These are phyloP conservation scores for Rhodotorula sp. DNA, from an alignment of 1,284 basidiomycete genomes.

Conservation along the genomic window DNA sequence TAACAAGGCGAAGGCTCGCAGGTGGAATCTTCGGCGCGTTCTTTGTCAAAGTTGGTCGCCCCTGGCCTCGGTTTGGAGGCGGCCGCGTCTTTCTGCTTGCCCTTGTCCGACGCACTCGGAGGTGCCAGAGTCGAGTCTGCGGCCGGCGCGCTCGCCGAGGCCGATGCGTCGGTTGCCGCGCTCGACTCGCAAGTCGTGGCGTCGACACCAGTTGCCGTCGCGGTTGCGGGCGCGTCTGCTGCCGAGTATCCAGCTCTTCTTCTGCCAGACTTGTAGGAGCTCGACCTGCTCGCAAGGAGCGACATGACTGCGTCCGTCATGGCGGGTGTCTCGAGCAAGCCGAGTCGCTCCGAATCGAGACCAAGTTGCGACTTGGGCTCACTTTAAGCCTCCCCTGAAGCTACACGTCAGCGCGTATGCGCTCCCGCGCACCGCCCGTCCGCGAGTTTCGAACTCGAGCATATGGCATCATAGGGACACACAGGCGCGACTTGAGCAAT, in stretches of 20 bases:
- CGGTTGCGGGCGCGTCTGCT: conserved; percentile 52
- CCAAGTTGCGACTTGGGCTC: too few relatives aligned
- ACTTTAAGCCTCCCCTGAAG: too few relatives aligned
- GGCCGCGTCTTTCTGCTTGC: not conserved
- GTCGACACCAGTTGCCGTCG: conserved; percentile 51
- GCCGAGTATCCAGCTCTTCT: conserved; percentile 19
- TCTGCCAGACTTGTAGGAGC: conserved; percentile 60
- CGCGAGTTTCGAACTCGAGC: too few relatives aligned
- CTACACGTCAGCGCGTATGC: too few relatives aligned
- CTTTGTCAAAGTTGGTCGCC: conserved; percentile 45
- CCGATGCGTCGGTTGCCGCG: not conserved
- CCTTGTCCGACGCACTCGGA: conserved; percentile 28
- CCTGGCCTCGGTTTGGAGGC: not conserved
- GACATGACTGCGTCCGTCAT: conserved; percentile 88
- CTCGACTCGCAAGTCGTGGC: not conserved
- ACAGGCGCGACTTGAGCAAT: not conserved
- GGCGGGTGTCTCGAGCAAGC: conserved; percentile 75
- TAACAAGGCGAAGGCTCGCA: conserved; percentile 76
- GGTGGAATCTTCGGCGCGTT: conserved; percentile 79
- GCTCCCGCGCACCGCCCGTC: too few relatives aligned
- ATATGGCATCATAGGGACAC: too few relatives aligned
- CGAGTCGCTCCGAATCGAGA: conserved; percentile 78
- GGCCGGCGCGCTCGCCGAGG: conserved; percentile 4
- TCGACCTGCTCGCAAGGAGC: conserved; percentile 79
- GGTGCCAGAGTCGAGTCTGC: not conserved